Conservation (phyloP, 805 yeast genomes). For the Millerozyma acaciae region DNA sequence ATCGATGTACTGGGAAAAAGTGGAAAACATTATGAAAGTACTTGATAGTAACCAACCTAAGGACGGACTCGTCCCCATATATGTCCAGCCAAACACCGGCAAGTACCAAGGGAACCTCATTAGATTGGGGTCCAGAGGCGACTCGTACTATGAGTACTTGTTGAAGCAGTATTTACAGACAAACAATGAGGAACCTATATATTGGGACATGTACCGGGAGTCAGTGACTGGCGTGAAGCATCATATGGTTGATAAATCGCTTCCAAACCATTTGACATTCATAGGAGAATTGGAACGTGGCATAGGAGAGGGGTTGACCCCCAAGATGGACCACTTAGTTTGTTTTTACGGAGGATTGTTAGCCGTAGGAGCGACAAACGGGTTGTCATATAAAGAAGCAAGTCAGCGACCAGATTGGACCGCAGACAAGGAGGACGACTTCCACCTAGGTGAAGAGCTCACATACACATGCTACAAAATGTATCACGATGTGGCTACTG, state of each 20-base stretch:
- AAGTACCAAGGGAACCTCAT: conserved; percentile 60
- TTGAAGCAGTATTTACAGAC: conserved; percentile 85
- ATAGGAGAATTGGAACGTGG: conserved; percentile 79
- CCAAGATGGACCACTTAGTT: conserved; percentile 89
- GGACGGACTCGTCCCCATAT: conserved; percentile 83
- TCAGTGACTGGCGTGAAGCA: conserved; percentile 73
- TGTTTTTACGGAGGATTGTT: conserved; percentile 88
- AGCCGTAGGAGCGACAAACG: conserved; percentile 86
- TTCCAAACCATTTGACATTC: conserved; percentile 60
- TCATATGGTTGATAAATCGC: conserved; percentile 56
- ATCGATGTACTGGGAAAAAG: conserved; percentile 68
- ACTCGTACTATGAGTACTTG: conserved; percentile 86
- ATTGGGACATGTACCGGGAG: conserved; percentile 72
- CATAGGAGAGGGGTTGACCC: conserved; percentile 51
- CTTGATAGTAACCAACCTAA: conserved; percentile 60
- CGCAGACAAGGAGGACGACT: conserved; percentile 53
- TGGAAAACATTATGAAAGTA: conserved; percentile 67
- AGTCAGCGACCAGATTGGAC: conserved; percentile 56
- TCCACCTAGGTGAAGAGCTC: conserved; percentile 67
- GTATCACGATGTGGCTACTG: conserved; percentile 72
- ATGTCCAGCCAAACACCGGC: conserved; percentile 71
- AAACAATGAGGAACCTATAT: conserved; percentile 52
- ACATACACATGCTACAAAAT: conserved; percentile 79
- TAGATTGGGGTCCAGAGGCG: conserved; percentile 88
- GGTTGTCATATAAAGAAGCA: conserved; percentile 55